Base-by-base conservation (phyloP, 805 yeast species). In the Dipodascus geniculatus region DNA sequence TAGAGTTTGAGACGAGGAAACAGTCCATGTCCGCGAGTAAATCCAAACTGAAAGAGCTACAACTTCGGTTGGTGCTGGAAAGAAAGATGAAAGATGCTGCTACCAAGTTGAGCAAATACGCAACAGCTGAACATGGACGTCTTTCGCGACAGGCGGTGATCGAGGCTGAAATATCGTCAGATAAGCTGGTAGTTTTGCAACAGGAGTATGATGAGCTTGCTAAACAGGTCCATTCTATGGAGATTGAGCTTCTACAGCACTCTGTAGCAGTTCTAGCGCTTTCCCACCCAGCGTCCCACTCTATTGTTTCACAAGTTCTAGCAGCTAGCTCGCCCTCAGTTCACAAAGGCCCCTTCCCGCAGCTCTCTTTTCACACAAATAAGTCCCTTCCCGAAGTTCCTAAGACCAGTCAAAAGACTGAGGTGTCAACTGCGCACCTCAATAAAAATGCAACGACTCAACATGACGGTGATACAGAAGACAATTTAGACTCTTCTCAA, bases 41-140 rank as follows among this genome's bases (percentile, higher is more conserved):
- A 9, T 52, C 61, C 20, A 53, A 63, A 3, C 38, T 57, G 23
- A 53, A 53, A 11, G 63, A 63, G 22, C 48, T 58, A 17, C 20
- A 51, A 17, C 57, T 56, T 48, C 54, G 60, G 48, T 53, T 63
- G 23, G 52, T 49, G 42, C 55, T 63, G 58, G 64, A 63, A 48
- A 22, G 17, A 38, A 63, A 62, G 52, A 53, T 63, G 48, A 52
- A 59, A 16, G 64, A 62, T 22, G 65, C 65, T 3, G 63, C 65
- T 2, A 42, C 56, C 9, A 55, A 60, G 6, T 49, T 63, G 3
- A 55, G 58, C 38, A 38, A 38, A 14, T 6, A 38, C 14, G 33
- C 33, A 6, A 28, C 33, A 28, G 33, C 6, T 28, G 33, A 28
- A 28, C 9, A 28, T 11, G 9, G 11, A 11, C 33, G 33, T 6